Evolutionary conservation across 2,329 filamentous ascomycete genomes (phyloP).

Genomic region (Pestalotiopsis sp.): DNA sequence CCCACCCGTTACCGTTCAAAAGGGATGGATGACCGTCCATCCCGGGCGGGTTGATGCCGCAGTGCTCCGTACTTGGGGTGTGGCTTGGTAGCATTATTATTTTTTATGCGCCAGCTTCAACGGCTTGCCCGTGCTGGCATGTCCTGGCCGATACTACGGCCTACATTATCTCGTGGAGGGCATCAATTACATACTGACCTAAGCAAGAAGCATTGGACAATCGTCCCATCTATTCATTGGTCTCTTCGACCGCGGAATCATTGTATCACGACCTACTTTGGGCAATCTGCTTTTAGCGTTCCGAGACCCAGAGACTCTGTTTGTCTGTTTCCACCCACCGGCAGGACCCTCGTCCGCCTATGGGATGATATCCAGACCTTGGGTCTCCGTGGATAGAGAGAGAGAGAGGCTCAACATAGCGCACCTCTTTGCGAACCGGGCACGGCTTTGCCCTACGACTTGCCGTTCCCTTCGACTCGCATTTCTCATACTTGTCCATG

Average conservation of each 20-base stretch:
- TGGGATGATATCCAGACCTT: too few relatives aligned
- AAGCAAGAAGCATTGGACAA: background rate
- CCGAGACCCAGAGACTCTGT: background rate
- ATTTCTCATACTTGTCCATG: background rate
- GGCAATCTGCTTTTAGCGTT: background rate
- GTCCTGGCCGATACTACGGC: background rate
- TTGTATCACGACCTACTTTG: background rate
- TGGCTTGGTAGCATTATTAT: too few relatives aligned
- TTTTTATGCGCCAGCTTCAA: background rate
- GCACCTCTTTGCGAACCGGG: background rate
- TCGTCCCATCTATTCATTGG: background rate
- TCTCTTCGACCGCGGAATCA: background rate
- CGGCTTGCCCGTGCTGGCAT: background rate
- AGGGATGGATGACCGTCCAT: background rate
- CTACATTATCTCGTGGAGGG: background rate
- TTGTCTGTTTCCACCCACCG: too few relatives aligned
- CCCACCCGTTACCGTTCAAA: background rate
- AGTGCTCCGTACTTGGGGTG: background rate
- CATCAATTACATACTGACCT: background rate
- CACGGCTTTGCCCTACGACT: background rate
- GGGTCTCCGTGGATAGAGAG: too few relatives aligned
- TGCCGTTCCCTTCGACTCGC: background rate
- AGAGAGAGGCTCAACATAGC: too few relatives aligned
- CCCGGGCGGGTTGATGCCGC: background rate
- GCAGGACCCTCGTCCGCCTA: too few relatives aligned